These are phyloP conservation scores for Metschnikowia vanudenii DNA, from an alignment of 805 yeast species.

Conservation along the genomic window DNA sequence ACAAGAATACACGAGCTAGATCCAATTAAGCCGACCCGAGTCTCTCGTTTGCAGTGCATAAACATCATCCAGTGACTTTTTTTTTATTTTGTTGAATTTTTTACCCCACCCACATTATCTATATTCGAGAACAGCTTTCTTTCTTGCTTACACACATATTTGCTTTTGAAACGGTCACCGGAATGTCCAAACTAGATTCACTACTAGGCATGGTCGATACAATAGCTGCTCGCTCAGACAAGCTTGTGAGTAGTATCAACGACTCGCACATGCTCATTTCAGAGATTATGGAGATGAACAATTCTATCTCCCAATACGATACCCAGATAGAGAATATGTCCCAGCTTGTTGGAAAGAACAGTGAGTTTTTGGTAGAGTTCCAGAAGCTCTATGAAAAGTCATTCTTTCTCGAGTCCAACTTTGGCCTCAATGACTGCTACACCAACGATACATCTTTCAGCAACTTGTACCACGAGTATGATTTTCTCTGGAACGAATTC, in stretches of 20 bases:
- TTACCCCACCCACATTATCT: no score
- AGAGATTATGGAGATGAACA: conserved; percentile 21
- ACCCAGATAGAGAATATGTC: conserved; percentile 28
- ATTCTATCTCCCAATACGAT: conserved; percentile 27
- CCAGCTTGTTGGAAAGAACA: conserved; percentile 25
- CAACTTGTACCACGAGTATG: conserved; percentile 30
- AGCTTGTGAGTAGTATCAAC: conserved; percentile 22
- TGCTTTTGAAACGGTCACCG: background rate
- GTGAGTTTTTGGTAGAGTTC: conserved; percentile 24
- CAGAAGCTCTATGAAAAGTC: conserved; percentile 33
- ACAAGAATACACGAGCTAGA: background rate
- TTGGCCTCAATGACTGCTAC: conserved; percentile 30
- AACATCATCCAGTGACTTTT: no score
- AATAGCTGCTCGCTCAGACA: conserved; percentile 29
- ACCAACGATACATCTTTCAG: conserved; percentile 34
- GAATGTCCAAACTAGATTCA: conserved; percentile 27
- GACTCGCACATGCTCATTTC: conserved; percentile 27
- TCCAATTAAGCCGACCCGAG: background rate
- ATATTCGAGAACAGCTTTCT: no score
- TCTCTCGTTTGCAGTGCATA: no score
- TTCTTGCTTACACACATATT: no score
- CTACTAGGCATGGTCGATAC: conserved; percentile 32
- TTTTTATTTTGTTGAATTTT: no score
- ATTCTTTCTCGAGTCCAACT: conserved; percentile 33
- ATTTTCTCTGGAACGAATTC: conserved; percentile 22